Base-by-base conservation (phyloP, 192 early-diverging fungal species). In the Helicostylum pulchrum region DNA sequence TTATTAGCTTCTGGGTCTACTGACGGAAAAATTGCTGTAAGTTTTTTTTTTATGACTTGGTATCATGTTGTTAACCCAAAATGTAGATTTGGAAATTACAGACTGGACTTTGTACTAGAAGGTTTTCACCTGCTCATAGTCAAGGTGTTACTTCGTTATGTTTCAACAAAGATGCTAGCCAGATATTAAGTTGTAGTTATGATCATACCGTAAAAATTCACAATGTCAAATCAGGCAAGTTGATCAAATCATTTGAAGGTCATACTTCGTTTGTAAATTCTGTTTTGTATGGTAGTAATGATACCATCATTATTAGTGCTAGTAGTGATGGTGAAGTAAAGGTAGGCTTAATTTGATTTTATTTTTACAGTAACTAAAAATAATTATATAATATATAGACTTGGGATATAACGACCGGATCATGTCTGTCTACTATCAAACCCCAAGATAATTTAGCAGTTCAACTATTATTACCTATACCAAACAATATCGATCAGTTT, bases 191-290 rank as follows among this genome's bases (percentile, higher is more conserved):
- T 63, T 71, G 83, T 0, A 91, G 93, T 5, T 92, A 92, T 66
- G 95, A 96, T 68, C 73, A 80, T 23, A 87, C 86, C 10, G 59
- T 95, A 21, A 83, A 91, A 36, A 75, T 98, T 21, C 94, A 96
- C 67, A 92, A 92, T 8, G 71, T 96, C 10, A 92, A 94, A 66
- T 93, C 92, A 0, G 95, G 95, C 4, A 96, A 95, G 50, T 83
- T 86, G 62, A 71, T 97, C 5, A 90, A 94, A 55, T 91, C 96
- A 60, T 94, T 94, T 61, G 82, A 87, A n/a, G 97, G 97, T 0
- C 97, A 99, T 65, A 82, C 87, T 3, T 89, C 92, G 0, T 92
- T 88, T 61, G 89, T 97, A 39, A 98, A 96, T 74, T 79, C 83
- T 52, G 92, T 82, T 0, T 60, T 84, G 10, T 99, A 89, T 64